Evolutionary conservation across 2,329 filamentous ascomycete genomes (phyloP).

Genomic region (Colletotrichum filicis): DNA sequence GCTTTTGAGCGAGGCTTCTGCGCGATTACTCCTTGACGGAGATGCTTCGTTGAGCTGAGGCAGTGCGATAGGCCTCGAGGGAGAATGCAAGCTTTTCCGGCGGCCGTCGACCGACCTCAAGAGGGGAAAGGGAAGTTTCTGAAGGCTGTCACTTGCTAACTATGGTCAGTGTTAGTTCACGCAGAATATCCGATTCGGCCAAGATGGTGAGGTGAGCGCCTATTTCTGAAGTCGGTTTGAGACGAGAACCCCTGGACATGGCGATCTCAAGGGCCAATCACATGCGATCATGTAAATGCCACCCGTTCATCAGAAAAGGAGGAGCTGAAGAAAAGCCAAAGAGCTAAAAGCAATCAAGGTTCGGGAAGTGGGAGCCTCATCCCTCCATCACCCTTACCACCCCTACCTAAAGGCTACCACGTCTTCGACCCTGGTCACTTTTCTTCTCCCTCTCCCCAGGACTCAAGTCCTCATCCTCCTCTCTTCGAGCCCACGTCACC

Average conservation of each 20-base stretch:
- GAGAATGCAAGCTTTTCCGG: neutral
- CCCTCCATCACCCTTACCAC: neutral
- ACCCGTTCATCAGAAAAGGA: neutral
- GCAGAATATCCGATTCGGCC: neutral
- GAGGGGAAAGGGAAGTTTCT: neutral
- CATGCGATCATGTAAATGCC: neutral
- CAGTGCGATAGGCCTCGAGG: neutral
- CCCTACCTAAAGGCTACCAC: neutral
- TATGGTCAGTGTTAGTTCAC: neutral
- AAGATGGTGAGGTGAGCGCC: neutral
- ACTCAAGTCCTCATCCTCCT: neutral
- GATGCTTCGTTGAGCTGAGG: neutral
- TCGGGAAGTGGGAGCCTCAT: slow-evolving; percentile 29
- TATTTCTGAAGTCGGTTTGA: neutral
- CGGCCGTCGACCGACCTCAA: neutral
- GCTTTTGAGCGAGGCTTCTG: neutral
- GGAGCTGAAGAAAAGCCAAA: neutral
- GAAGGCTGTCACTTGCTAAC: neutral
- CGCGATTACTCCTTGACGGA: neutral
- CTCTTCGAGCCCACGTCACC: slow-evolving; percentile 17
- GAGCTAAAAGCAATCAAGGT: slow-evolving; percentile 25
- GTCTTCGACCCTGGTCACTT: neutral
- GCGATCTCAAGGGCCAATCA: neutral
- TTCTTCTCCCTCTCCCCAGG: neutral
- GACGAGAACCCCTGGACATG: neutral